phyloP scores from a whole-genome alignment of 2,329 filamentous ascomycete species.

The Chrysosporium keratinophilum region DNA sequence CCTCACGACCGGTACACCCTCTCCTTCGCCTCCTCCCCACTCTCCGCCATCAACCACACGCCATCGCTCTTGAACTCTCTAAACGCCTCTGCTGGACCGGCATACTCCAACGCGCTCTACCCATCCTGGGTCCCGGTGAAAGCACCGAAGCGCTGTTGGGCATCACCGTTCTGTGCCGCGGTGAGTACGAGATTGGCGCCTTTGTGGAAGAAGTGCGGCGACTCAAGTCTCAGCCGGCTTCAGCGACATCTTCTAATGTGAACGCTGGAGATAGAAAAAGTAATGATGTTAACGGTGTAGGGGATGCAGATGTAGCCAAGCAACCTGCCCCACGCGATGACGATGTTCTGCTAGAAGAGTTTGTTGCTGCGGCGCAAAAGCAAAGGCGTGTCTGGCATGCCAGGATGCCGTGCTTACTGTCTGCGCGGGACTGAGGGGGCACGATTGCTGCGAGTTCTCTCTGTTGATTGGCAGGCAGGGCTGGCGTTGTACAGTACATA shows the following conservation, averaged over 20 bases:
- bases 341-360: neutral
- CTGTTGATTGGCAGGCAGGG: neutral
- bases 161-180: constrained; percentile 64
- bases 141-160: constrained; percentile 55
- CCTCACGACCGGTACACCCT: constrained; percentile 54
- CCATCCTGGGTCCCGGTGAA: constrained; percentile 49
- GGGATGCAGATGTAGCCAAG: neutral
- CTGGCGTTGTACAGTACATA: no score
- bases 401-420: constrained; percentile 25
- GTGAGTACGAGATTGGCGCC: constrained; percentile 71
- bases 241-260: constrained; percentile 17
- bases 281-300: neutral
- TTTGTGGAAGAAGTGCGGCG: constrained; percentile 69
- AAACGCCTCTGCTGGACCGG: constrained; percentile 79
- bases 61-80: constrained; percentile 67
- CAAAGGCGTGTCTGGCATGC: constrained; percentile 28
- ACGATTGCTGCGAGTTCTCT: neutral
- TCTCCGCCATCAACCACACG: constrained; percentile 60
- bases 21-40: constrained; percentile 67
- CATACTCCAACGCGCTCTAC: constrained; percentile 63
- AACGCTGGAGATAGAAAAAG: neutral
- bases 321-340: neutral
- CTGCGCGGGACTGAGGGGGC: constrained; percentile 17
- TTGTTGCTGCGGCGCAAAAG: constrained; percentile 5
- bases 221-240: constrained; percentile 20